Conservation (phyloP, 208 protist species). For the Wallacemonas sp. region DNA sequence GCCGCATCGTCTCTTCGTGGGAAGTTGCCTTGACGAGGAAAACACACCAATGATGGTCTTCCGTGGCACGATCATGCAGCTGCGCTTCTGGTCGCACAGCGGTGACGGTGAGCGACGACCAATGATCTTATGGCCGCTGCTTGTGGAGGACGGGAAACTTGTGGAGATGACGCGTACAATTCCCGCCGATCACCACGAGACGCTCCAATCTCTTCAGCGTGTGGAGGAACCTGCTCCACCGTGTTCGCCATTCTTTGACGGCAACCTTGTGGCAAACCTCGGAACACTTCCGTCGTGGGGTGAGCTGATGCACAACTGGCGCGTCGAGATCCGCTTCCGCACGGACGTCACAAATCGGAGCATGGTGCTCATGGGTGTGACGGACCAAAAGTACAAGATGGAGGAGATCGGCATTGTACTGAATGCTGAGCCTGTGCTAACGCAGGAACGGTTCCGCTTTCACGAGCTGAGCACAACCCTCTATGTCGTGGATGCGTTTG, state of each 20-base stretch:
- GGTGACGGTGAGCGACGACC: slow-evolving; percentile 41
- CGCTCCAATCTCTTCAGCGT: slow-evolving; percentile 53
- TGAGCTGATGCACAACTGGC: slow-evolving; percentile 88
- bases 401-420: slow-evolving; percentile 84
- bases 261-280: slow-evolving; percentile 73
- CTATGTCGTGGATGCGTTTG: slow-evolving; percentile 83
- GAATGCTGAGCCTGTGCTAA: slow-evolving; percentile 79
- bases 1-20: slow-evolving; percentile 85
- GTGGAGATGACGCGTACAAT: slow-evolving; percentile 71
- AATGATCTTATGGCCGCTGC: slow-evolving; percentile 70
- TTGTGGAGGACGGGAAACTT: slow-evolving; percentile 52
- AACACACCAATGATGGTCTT: slow-evolving; percentile 65
- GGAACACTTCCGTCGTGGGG: slow-evolving; percentile 71
- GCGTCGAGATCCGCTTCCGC: slow-evolving; percentile 82
- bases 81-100: slow-evolving; percentile 63
- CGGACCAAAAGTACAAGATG: slow-evolving; percentile 83
- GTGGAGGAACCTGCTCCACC: slow-evolving; percentile 46
- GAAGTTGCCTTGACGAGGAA: slow-evolving; percentile 69
- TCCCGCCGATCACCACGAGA: slow-evolving; percentile 74
- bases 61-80: slow-evolving; percentile 65
- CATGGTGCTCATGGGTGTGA: slow-evolving; percentile 84
- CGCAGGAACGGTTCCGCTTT: slow-evolving; percentile 80
- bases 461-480: slow-evolving; percentile 83
- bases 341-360: slow-evolving; percentile 64
- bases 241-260: slow-evolving; percentile 72